Base-by-base conservation (phyloP, 345 rosid species). In the Linum lewisii region DNA sequence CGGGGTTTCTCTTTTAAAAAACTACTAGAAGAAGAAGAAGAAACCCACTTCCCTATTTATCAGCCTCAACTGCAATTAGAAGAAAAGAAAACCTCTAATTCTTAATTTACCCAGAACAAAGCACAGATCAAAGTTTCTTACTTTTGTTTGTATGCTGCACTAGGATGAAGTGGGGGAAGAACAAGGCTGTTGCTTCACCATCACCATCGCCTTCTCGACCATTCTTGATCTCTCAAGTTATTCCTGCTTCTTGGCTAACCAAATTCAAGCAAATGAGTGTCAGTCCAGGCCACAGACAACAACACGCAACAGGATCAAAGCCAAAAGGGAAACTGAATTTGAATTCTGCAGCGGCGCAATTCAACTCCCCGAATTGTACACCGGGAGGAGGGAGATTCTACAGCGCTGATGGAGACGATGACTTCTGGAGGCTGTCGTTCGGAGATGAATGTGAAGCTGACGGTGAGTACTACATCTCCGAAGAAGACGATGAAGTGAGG, bases 131-230 rank as follows among this genome's bases (percentile, higher is more conserved):
- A 20, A 8, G 21, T 14, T 57, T 21, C 34, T 37, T 32, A 29
- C 29, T 24, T 63, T 51, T 18, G 58, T 56, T 58, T 51, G 51
- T 24, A n/a, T n/a, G n/a, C 23, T 66, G 21, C 4, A 21, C 56
- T 58, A 60, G 38, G n/a, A 20, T 88, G 92, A 87, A 67, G 82
- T 84, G 84, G 94, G 82, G 86, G 64, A 73, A 71, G 58, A 80
- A 83, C 63, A 80, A 69, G 59, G 51, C 67, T 57, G 44, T 80
- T 60, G 67, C 79, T 1, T 63, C 72, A 4, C 21, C 77, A 9
- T 20, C 57, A 29, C 7, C 34, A 8, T 8, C 34, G 4, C 7
- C 76, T 1, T 61, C 84, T 65, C 69, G 69, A 9, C 67, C 75
- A 70, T 79, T 77, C 56, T 69, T 74, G 23, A 64, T 81, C 60